Conservation (phyloP, 2,329 filamentous ascomycete genomes). For the Apiospora kogelbergensis region DNA sequence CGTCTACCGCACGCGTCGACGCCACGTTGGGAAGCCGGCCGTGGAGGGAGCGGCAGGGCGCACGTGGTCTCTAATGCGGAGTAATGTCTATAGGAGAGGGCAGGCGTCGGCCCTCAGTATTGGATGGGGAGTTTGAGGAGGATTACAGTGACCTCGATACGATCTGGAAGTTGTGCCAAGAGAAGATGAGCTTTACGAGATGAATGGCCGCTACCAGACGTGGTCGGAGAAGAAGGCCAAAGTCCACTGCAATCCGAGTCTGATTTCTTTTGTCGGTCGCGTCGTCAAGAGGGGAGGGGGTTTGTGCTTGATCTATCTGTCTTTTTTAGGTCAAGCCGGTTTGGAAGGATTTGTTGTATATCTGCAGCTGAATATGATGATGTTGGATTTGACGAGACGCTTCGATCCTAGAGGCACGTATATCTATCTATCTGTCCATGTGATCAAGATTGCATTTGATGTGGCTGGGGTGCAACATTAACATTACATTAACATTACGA, state of each 20-base stretch:
- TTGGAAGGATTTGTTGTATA: not conserved
- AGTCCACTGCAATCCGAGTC: not conserved
- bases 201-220: not conserved
- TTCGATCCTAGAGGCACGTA: not conserved
- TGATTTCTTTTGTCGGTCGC: slow-evolving; percentile 3
- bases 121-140: slow-evolving; percentile 1
- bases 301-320: not conserved
- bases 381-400: not conserved
- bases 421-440: too few relatives aligned
- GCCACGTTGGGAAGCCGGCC: slow-evolving; percentile 23
- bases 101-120: not conserved
- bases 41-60: slow-evolving; percentile 24
- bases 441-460: too few relatives aligned
- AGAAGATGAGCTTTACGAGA: not conserved
- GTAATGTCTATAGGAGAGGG: slow-evolving; percentile 17
- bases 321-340: not conserved
- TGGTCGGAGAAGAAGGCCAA: not conserved
- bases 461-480: too few relatives aligned
- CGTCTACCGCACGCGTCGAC: slow-evolving; percentile 25
- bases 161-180: not conserved
- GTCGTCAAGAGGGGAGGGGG: not conserved
- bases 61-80: slow-evolving; percentile 37
- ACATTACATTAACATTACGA: too few relatives aligned
- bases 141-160: not conserved
- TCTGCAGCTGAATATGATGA: not conserved